phyloP scores from a whole-genome alignment of 1,284 basidiomycete species.

The Leccinum pallidistipes region DNA sequence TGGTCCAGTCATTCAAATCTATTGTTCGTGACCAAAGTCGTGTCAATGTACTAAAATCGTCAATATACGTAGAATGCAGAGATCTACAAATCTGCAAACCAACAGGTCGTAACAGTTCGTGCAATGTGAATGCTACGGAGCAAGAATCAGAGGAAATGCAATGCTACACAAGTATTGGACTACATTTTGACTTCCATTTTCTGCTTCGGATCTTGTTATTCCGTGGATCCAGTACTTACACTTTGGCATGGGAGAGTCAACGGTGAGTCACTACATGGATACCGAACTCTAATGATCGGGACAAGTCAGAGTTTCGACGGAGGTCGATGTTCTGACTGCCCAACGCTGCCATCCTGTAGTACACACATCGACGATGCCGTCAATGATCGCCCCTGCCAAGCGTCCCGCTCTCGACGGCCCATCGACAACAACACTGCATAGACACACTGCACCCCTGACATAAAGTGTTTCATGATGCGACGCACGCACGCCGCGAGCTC shows the following conservation, averaged over 20 bases:
- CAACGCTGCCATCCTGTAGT: neutral
- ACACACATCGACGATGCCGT: neutral
- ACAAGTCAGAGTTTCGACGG: neutral
- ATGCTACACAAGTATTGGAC: too few relatives aligned
- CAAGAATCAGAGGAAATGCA: too few relatives aligned
- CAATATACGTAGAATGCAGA: too few relatives aligned
- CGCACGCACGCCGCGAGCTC: neutral
- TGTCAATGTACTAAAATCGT: too few relatives aligned
- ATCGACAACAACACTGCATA: neutral
- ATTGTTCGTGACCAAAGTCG: too few relatives aligned
- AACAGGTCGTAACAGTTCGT: too few relatives aligned
- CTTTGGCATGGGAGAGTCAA: conserved; percentile 9
- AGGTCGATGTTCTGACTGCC: neutral
- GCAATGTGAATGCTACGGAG: too few relatives aligned
- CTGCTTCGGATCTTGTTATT: conserved; percentile 1
- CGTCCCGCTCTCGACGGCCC: neutral
- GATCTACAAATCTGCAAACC: too few relatives aligned
- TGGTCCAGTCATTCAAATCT: too few relatives aligned
- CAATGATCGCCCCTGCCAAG: neutral
- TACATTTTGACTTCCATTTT: conserved; percentile 15
- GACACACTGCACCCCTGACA: neutral
- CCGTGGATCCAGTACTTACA: neutral
- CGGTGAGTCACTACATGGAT: conserved; percentile 1
- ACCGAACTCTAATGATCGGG: neutral
- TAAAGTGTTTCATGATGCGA: neutral